Evolutionary conservation across 768 basidiomycete species (phyloP).

Genomic region (Cystoderma amianthinum): DNA sequence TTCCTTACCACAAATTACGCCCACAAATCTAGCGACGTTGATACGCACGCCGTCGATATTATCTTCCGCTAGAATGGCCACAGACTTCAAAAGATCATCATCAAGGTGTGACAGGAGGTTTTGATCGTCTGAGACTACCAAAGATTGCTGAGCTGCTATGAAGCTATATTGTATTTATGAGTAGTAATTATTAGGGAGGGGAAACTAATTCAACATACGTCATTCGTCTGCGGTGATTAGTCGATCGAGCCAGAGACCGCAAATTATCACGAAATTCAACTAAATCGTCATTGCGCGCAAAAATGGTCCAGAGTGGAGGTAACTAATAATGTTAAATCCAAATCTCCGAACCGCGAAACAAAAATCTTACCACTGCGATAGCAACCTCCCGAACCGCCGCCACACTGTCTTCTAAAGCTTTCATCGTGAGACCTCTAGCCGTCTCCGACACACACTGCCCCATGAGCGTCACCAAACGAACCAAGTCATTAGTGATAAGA

Average conservation of each 20-base stretch:
- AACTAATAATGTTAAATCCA: no score
- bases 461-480: slow-evolving; percentile 35
- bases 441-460: slow-evolving; percentile 34
- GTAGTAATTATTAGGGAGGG: slow-evolving; percentile 7
- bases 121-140: slow-evolving; percentile 29
- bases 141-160: slow-evolving; percentile 63
- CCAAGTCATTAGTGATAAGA: slow-evolving; percentile 49
- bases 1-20: slow-evolving; percentile 45
- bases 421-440: slow-evolving; percentile 47
- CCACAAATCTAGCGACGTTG: slow-evolving; percentile 70
- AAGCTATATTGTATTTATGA: slow-evolving; percentile 48
- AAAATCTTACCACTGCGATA: slow-evolving; percentile 49
- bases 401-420: slow-evolving; percentile 68
- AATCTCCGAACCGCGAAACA: no score
- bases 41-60: slow-evolving; percentile 80
- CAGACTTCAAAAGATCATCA: slow-evolving; percentile 45
- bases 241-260: slow-evolving; percentile 34
- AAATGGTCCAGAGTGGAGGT: slow-evolving; percentile 35
- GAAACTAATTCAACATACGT: slow-evolving; percentile 42
- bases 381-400: slow-evolving; percentile 83
- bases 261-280: slow-evolving; percentile 35
- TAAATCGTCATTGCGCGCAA: slow-evolving; percentile 24
- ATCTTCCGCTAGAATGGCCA: slow-evolving; percentile 57
- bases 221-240: slow-evolving; percentile 55
- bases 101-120: slow-evolving; percentile 30